Base-by-base conservation (phyloP, 2,329 filamentous ascomycete genomes). In the Fusarium sp. region DNA sequence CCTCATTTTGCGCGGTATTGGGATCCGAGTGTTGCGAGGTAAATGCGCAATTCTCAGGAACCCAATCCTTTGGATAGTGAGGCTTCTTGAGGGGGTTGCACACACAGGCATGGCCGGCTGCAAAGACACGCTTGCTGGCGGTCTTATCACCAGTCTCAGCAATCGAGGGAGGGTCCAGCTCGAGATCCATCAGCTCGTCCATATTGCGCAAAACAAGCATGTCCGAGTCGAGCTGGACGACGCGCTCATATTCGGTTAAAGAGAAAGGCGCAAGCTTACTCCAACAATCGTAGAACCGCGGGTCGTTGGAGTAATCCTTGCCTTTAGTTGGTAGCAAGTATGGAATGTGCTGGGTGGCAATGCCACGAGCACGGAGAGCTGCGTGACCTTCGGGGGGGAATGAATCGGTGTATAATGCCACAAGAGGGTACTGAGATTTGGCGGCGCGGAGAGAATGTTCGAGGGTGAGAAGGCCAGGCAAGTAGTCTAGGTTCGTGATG, bases 211-310 rank as follows among this genome's bases (percentile, higher is more conserved):
- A 82, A 12, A 94, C 90, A 56, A 97, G 83, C 94, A 97, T 97
- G 83, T 97, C 94, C 78, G 91, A 92, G 83, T 97, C 94, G 60
- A 97, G 86, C 82, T 94, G 92, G 39, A 97, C 92, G 38, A 97
- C 89, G 44, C 94, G 89, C 31, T 91, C 86, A 83, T 95, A 97
- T 79, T 95, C 90, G 23, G 86, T 86, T 37, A 97, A 85, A 27
- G 89, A 90, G 80, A 97, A 97, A 10, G 92, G 90, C 21, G 91
- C 89, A 33, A 97, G 88, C 83, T 97, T 97, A 81, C 88, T 93
- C 94, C 94, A 97, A 86, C 92, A 94, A 82, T 97, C 93, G 82
- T 94, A 92, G 86, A 97, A 97, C 75, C 94, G 91, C 55, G 92
- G 91, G 81, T 97, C 94, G 69, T 92, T 88, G 77, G 85, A 87